phyloP scores from a whole-genome alignment of 2,329 filamentous ascomycete species.

The Emericellopsis cladophorae region DNA sequence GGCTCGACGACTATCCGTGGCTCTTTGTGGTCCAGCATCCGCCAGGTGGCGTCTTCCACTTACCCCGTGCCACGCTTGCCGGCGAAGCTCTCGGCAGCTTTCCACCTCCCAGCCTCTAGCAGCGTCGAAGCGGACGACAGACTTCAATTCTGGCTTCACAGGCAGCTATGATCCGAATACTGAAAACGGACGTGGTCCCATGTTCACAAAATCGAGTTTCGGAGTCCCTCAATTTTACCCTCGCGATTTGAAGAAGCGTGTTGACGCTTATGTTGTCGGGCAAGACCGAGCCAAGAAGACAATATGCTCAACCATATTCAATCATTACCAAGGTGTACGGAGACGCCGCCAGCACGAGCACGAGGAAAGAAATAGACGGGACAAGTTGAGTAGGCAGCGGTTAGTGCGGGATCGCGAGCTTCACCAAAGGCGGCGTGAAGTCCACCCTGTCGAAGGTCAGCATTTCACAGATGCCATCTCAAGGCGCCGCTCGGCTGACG shows the following conservation, averaged over 20 bases:
- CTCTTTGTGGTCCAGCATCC: not conserved
- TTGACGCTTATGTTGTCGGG: conserved; percentile 93
- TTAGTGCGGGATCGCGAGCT: conserved; percentile 54
- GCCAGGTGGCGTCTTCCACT: not conserved
- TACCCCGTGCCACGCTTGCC: conserved; percentile 6
- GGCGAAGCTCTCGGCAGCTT: conserved; percentile 8
- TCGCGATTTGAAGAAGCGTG: conserved; percentile 67
- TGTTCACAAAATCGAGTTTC: conserved; percentile 43
- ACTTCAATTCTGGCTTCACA: conserved; percentile 46
- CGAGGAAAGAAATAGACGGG: conserved; percentile 38
- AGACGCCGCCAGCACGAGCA: conserved; percentile 69
- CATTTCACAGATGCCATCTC: conserved; percentile 7
- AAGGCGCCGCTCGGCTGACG: conserved; percentile 20
- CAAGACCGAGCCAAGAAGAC: conserved; percentile 93
- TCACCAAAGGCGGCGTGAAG: conserved; percentile 39
- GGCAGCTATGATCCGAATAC: conserved; percentile 43
- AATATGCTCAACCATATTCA: conserved; percentile 85
- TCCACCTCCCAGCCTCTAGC: conserved; percentile 10
- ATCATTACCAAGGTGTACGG: conserved; percentile 85
- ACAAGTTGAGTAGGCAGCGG: conserved; percentile 59
- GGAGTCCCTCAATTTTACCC: conserved; percentile 54
- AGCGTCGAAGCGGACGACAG: conserved; percentile 12
- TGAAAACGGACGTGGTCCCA: conserved; percentile 42
- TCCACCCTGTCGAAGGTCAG: conserved; percentile 70
- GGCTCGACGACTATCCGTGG: not conserved